Evolutionary conservation across 2,329 filamentous ascomycete genomes (phyloP), one percentile per base, ranked within the genome.

Genomic region (Pseudophaeomoniella oleicola): DNA sequence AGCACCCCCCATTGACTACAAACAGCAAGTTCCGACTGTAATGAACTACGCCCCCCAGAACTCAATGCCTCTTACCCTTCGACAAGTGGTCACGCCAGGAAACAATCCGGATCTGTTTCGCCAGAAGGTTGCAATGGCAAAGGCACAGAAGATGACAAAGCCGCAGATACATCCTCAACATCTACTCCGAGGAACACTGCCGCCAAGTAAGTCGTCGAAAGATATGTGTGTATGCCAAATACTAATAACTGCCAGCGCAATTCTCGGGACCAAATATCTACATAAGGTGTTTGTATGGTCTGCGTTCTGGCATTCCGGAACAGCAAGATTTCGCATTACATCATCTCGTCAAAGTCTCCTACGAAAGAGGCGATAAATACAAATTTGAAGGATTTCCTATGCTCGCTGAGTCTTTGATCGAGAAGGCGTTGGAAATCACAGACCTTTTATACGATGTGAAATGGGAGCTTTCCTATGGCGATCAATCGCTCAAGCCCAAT

Each of bases 311-410:
- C 2, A 74, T 93, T 16, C 71, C 72, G 3, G 71, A 78, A 10
- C 88, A 98, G 53, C 81, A 94, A 49, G 78, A 84, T n/a, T 96
- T 92, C 58, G 88, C 86, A 0, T 65, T 96, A 9, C 85, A 93
- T 49, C 88, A 96, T 50, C 63, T 96, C 3, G 86, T 96, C 41
- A 93, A 94, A 54, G 94, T 96, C 17, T 94, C 87, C 0, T 90
- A 80, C 51, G 87, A 96, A 56, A 75, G 87, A 31, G 88, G 88
- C 32, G 90, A 96, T 54, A 94, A 94, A 57, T 94, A 93, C 60
- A 81, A 84, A 42, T 94, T 96, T 46, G 86, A 93, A 48, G 82
- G 84, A 4, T 96, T 94, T 47, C 80, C 83, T 2, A 79, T 84
- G 6, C 69, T 98, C 17, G 84, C 85, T 1, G 90, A 96, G 56